These are phyloP conservation scores for Porphyra umbilicalis DNA, from an alignment of 31 red algal species.

Conservation along the genomic window DNA sequence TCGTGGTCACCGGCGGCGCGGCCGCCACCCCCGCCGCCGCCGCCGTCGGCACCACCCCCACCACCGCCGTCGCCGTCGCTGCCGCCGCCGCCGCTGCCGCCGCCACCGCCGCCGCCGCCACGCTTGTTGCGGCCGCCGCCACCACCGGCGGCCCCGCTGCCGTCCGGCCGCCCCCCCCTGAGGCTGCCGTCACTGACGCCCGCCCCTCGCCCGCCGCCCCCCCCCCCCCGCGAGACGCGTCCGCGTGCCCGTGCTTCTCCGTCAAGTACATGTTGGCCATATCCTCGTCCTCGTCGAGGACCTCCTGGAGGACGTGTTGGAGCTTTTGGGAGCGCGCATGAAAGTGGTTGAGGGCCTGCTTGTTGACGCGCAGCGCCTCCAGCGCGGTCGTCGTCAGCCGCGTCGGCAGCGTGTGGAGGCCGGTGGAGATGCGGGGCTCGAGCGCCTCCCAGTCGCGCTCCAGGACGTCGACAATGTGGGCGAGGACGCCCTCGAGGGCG, in stretches of 20 bases:
- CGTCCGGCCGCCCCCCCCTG: too few relatives aligned
- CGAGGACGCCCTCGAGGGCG: conserved; percentile 56
- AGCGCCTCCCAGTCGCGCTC: conserved; percentile 38
- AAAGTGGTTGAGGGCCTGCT: conserved; percentile 56
- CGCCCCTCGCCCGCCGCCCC: not conserved
- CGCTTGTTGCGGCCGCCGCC: not conserved
- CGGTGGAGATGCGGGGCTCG: conserved; percentile 24
- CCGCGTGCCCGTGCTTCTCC: conserved; percentile 34
- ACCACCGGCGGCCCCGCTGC: not conserved
- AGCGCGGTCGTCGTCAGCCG: conserved; percentile 50
- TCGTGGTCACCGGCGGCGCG: conserved; percentile 48
- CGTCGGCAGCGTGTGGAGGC: conserved; percentile 27
- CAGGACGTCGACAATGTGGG: conserved; percentile 19
- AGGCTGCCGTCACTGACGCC: not conserved
- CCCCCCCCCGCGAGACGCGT: not conserved
- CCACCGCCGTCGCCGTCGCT: not conserved
- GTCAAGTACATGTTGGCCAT: conserved; percentile 85
- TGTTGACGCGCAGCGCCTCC: conserved; percentile 49
- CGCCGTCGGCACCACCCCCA: not conserved
- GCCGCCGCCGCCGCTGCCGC: not conserved
- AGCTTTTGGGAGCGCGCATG: conserved; percentile 36
- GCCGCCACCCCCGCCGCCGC: not conserved
- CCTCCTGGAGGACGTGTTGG: conserved; percentile 30
- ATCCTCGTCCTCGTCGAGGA: conserved; percentile 82
- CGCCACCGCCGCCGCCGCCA: not conserved